Percentiles rank a stretch among this genome's conserved stretches.
phyloP scores from a whole-genome alignment of 2,329 filamentous ascomycete species.

The Penicillium expansum region DNA sequence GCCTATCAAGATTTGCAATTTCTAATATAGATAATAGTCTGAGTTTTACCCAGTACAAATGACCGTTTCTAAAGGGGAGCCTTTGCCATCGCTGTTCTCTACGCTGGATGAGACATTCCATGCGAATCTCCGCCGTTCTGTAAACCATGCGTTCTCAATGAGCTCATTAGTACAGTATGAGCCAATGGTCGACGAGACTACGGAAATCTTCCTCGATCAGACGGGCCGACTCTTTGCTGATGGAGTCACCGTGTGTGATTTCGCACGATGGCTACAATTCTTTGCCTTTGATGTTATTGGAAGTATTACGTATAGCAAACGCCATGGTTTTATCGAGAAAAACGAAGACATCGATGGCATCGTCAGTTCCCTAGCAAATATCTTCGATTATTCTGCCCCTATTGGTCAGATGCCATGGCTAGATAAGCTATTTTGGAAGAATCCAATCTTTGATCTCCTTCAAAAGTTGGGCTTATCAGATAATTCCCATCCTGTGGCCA shows the following conservation, averaged over 20 bases:
- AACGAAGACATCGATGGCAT: slow-evolving; percentile 76
- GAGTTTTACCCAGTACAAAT: slow-evolving; percentile 21
- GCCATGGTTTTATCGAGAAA: slow-evolving; percentile 71
- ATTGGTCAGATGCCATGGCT: slow-evolving; percentile 72
- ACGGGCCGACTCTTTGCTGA: slow-evolving; percentile 55
- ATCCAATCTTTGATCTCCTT: slow-evolving; percentile 43
- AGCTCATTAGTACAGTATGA: slow-evolving; percentile 74
- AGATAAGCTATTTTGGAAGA: slow-evolving; percentile 69
- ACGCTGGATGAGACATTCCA: slow-evolving; percentile 65
- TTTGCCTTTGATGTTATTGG: slow-evolving; percentile 84
- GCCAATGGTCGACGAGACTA: slow-evolving; percentile 73
- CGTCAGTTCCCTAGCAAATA: slow-evolving; percentile 55
- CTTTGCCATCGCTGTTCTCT: slow-evolving; percentile 18
- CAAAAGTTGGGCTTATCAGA: not conserved
- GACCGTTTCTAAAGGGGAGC: slow-evolving; percentile 15
- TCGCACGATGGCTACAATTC: slow-evolving; percentile 65
- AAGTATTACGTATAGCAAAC: slow-evolving; percentile 72
- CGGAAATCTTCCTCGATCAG: slow-evolving; percentile 65
- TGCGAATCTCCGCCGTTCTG: slow-evolving; percentile 68
- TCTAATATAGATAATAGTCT: slow-evolving; percentile 9
- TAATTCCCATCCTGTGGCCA: not conserved
- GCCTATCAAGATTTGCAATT: not conserved
- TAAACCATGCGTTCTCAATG: slow-evolving; percentile 77
- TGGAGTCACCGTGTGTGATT: slow-evolving; percentile 18
- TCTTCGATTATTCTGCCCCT: not conserved